phyloP scores from a whole-genome alignment of 495 filamentous ascomycete genomes.

The Penicillium arizonense region DNA sequence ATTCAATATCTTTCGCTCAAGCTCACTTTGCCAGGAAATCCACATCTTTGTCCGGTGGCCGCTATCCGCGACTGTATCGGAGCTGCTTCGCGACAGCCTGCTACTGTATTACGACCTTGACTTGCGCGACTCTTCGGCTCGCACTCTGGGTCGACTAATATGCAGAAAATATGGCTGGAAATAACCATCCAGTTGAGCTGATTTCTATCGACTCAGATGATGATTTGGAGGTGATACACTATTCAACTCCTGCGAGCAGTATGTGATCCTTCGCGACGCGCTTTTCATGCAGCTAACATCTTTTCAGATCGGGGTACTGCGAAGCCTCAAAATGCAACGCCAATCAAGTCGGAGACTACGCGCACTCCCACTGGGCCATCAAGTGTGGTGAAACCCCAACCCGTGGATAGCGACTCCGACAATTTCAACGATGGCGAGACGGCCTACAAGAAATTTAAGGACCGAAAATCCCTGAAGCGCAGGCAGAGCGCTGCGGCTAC shows the following conservation, averaged over 20 bases:
- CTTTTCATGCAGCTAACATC: slow-evolving; percentile 16
- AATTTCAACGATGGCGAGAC: slow-evolving; percentile 48
- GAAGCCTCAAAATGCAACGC: neutral
- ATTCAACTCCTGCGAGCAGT: slow-evolving; percentile 11
- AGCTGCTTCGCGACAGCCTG: slow-evolving; percentile 3
- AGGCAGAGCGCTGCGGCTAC: slow-evolving; percentile 50
- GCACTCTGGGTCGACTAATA: neutral
- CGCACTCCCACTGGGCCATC: slow-evolving; percentile 12
- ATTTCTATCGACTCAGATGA: slow-evolving; percentile 36
- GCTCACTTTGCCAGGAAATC: too few relatives aligned
- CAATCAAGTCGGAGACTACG: slow-evolving; percentile 8
- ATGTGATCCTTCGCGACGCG: slow-evolving; percentile 14
- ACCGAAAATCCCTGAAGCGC: slow-evolving; percentile 54
- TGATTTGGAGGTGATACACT: slow-evolving; percentile 35
- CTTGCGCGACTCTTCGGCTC: neutral
- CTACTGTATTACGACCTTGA: neutral
- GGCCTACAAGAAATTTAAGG: slow-evolving; percentile 59
- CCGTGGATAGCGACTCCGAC: slow-evolving; percentile 36
- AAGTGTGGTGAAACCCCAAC: slow-evolving; percentile 17
- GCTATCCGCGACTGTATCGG: neutral
- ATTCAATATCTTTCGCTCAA: too few relatives aligned
- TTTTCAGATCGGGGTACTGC: neutral
- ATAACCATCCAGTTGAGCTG: slow-evolving; percentile 13
- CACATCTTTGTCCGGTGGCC: neutral
- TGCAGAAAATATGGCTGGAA: slow-evolving; percentile 14